Base-by-base conservation (phyloP, 495 filamentous ascomycete genomes). In the Clavariopsis aquatica region DNA sequence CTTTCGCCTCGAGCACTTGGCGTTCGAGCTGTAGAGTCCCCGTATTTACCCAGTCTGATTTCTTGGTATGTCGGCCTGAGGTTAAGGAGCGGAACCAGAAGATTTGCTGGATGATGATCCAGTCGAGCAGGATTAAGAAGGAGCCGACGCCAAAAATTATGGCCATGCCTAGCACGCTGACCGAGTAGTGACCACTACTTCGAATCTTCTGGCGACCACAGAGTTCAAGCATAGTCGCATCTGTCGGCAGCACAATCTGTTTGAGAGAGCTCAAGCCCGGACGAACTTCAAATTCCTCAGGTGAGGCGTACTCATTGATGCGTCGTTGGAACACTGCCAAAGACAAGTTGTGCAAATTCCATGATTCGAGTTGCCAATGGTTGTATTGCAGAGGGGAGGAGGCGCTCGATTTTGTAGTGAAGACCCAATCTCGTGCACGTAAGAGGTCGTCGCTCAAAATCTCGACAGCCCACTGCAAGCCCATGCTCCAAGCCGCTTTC, bases 81-180 rank as follows among this genome's bases (percentile, higher is more conserved):
- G 49, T 56, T 6, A 66, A 15, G 7, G 46, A 22, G 7, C 62
- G 47, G 49, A 64, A 62, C 57, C 56, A 69, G 41, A 58, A 52
- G 15, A 66, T 54, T 15, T 67, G 47, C 26, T 60, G 19, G 13
- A 58, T 31, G 12, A 68, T 17, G 43, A 52, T 27, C 54, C 53
- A 60, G 47, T 68, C 59, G 1, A 71, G 54, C 1, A 71, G 43
- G 26, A 71, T 69, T n/a, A 69, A n/a, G 17, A 69, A 1, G 26
- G 55, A 52, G 45, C 69, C 69, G 23, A 60, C 61, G 22, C 15
- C 56, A 6, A 71, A 41, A 10, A 71, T 69, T n/a, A 71, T 68
- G 22, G 22, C 41, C 46, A 71, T 62, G 10, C 69, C 69, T 17
- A 71, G 54, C 1, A 71, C 57, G 34, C 29, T 57, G 36, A 71